Evolutionary conservation across 345 rosid species (phyloP).

Genomic region (Populus pruinosa): DNA sequence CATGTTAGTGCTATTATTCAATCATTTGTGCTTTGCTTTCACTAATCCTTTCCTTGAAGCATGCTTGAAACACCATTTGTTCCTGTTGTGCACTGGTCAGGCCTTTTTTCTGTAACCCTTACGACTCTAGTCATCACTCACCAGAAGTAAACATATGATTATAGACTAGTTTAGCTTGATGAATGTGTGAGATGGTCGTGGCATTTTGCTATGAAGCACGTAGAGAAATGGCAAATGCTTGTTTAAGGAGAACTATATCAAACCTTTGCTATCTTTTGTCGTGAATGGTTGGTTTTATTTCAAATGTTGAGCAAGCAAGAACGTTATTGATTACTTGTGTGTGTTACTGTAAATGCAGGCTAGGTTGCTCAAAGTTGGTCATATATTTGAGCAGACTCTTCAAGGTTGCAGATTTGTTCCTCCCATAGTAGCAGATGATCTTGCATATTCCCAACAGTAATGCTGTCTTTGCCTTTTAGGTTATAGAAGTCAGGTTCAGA

Average conservation of each 20-base stretch:
- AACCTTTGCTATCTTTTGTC: neutral
- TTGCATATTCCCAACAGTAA: neutral
- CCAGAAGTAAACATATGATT: neutral
- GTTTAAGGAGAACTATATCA: neutral
- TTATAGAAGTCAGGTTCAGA: neutral
- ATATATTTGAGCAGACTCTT: conserved; percentile 89
- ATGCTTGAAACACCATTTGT: no score
- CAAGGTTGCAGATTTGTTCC: conserved; percentile 64
- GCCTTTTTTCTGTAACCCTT: no score
- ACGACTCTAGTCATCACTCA: neutral
- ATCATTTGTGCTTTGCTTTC: no score
- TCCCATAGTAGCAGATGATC: conserved; percentile 39
- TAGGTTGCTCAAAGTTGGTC: conserved; percentile 68
- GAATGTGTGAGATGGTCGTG: neutral
- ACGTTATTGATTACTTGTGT: neutral
- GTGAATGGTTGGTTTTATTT: neutral
- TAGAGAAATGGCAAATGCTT: neutral
- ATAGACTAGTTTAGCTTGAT: neutral
- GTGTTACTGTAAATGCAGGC: conserved; percentile 37
- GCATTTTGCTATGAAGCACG: neutral
- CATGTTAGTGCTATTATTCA: no score
- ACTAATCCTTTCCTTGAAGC: no score
- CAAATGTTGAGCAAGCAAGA: no score
- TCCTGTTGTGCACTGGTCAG: no score
- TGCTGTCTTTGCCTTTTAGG: neutral